Evolutionary conservation across 1,284 basidiomycete genomes (phyloP).

Genomic region (Naganishia liquefaciens): DNA sequence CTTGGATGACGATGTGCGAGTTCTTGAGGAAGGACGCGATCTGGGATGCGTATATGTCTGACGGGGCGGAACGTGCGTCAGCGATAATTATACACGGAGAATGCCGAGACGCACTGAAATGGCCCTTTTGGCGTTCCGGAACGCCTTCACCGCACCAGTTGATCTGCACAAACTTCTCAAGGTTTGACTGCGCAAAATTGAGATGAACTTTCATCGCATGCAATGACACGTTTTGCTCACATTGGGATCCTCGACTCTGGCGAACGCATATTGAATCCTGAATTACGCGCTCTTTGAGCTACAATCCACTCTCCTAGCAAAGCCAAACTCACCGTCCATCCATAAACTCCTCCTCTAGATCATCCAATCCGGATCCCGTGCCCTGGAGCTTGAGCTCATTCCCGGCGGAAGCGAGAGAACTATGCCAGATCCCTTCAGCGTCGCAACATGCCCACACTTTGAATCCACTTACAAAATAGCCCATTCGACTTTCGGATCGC

Average conservation of each 20-base stretch:
- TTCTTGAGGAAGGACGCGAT: slow-evolving; percentile 77
- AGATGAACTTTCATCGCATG: no score
- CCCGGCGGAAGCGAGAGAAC: slow-evolving; percentile 69
- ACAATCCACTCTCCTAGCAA: not conserved
- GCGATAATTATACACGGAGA: not conserved
- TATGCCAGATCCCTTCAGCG: not conserved
- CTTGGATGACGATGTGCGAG: slow-evolving; percentile 86
- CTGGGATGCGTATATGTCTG: slow-evolving; percentile 74
- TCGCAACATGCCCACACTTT: not conserved
- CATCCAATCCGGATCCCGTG: slow-evolving; percentile 78
- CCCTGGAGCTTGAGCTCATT: slow-evolving; percentile 89
- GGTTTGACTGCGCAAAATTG: slow-evolving; percentile 61
- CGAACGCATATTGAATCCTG: slow-evolving; percentile 94
- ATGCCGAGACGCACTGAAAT: slow-evolving; percentile 64
- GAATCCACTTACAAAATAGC: slow-evolving; percentile 60
- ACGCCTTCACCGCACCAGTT: slow-evolving; percentile 97
- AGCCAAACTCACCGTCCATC: not conserved
- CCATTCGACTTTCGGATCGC: slow-evolving; percentile 75
- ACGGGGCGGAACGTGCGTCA: not conserved
- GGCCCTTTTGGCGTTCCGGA: slow-evolving; percentile 84
- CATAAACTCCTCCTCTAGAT: slow-evolving; percentile 14
- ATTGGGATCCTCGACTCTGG: slow-evolving; percentile 81
- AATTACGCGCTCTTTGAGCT: not conserved
- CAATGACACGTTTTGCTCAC: slow-evolving; percentile 55
- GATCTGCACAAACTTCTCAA: slow-evolving; percentile 88